These are phyloP conservation scores for Pelargonium nanum DNA, from an alignment of 345 rosid genomes.

Conservation along the genomic window DNA sequence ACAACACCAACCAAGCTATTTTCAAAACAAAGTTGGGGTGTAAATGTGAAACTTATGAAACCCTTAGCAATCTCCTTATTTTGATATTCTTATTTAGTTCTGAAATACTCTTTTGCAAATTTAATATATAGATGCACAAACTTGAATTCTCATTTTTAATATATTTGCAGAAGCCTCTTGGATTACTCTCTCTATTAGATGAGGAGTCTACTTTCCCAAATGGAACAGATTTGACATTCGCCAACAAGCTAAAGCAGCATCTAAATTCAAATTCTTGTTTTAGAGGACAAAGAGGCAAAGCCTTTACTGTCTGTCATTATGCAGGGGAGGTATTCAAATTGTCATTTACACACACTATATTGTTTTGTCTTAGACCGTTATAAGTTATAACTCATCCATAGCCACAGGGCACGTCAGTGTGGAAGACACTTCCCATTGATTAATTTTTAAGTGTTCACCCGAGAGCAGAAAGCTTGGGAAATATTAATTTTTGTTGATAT, in stretches of 20 bases:
- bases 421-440: too few species aligned
- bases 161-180: conserved; percentile 80
- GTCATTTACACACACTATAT: neutral
- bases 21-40: too few species aligned
- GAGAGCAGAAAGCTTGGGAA: neutral
- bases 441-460: neutral
- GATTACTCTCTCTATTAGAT: conserved; percentile 76
- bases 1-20: too few species aligned
- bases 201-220: conserved; percentile 98
- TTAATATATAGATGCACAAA: too few species aligned
- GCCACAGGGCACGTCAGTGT: neutral
- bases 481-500: neutral
- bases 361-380: neutral
- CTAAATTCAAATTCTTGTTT: conserved; percentile 62
- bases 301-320: conserved; percentile 77
- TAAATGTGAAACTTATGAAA: too few species aligned
- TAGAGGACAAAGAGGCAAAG: conserved; percentile 70
- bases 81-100: too few species aligned
- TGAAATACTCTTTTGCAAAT: too few species aligned
- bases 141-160: conserved; percentile 9
- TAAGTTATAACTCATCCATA: neutral
- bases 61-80: too few species aligned
- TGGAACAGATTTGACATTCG: conserved; percentile 88
- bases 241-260: conserved; percentile 91
- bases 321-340: conserved; percentile 78